phyloP scores from a whole-genome alignment of 257 asterid species.

The Salvia miltiorrhiza region DNA sequence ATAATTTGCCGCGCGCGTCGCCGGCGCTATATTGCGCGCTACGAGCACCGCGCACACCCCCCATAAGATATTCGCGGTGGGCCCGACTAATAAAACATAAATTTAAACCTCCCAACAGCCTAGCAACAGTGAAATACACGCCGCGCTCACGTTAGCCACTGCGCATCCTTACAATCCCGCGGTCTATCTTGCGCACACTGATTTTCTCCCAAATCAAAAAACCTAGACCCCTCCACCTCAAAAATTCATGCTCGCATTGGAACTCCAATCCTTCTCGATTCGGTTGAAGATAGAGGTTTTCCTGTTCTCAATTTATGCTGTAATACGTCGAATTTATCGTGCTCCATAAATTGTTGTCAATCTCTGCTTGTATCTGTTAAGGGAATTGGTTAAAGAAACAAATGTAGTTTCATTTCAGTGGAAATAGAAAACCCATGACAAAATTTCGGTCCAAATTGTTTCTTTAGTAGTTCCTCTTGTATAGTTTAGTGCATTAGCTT shows the following conservation, averaged over 20 bases:
- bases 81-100: conserved; percentile 5
- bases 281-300: conserved; percentile 31
- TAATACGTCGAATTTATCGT: neutral
- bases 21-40: conserved; percentile 21
- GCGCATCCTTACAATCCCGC: conserved; percentile 17
- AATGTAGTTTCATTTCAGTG: conserved; percentile 29
- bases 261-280: conserved; percentile 26
- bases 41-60: neutral
- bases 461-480: conserved; percentile 2
- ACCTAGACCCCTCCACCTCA: conserved; percentile 32
- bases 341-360: conserved; percentile 18
- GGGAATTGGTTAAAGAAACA: neutral
- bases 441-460: conserved; percentile 3
- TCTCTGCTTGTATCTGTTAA: neutral
- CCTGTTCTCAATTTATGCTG: neutral
- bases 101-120: conserved; percentile 13
- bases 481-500: conserved; percentile 21
- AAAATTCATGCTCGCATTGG: conserved; percentile 23
- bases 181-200: conserved; percentile 34
- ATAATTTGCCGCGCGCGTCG: conserved; percentile 22
- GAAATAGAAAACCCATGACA: neutral
- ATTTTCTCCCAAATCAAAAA: conserved; percentile 40
- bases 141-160: conserved; percentile 21
- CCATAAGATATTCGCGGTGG: neutral
- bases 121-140: conserved; percentile 20